Percentiles rank a stretch among this genome's conserved stretches.
Conservation (phyloP, 2,329 filamentous ascomycete genomes). For the Monilinia fructicola region DNA sequence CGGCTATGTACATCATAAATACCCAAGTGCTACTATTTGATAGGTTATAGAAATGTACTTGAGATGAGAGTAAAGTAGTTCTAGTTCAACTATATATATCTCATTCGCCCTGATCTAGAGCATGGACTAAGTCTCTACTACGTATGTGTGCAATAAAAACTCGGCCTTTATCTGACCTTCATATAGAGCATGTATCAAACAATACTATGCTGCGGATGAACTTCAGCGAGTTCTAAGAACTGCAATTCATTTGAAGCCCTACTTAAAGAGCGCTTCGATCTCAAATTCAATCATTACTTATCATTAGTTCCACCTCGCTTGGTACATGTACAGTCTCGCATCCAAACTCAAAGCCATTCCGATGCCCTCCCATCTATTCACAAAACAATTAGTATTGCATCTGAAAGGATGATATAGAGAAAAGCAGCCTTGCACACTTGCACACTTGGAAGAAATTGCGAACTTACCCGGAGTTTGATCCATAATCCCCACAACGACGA, state of each 20-base stretch:
- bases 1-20: background rate
- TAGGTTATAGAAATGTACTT: background rate
- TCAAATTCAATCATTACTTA: background rate
- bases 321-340: background rate
- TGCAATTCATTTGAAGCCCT: background rate
- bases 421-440: background rate
- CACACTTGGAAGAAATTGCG: background rate
- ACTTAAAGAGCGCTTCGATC: background rate
- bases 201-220: background rate
- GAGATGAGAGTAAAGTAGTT: background rate
- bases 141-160: background rate
- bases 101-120: background rate
- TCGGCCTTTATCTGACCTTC: background rate
- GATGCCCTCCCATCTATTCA: conserved; percentile 28
- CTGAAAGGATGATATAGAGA: background rate
- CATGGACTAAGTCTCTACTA: background rate
- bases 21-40: background rate
- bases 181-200: background rate
- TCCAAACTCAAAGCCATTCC: conserved; percentile 34
- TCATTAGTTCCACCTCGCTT: background rate
- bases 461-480: conserved; percentile 35
- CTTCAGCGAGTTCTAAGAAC: background rate
- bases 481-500: conserved; percentile 32
- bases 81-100: too few relatives aligned
- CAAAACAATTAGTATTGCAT: conserved; percentile 18